Evolutionary conservation across 139 green algal genomes (phyloP), one percentile per base, ranked within the genome.

Genomic region (Volvox reticuliferus): DNA sequence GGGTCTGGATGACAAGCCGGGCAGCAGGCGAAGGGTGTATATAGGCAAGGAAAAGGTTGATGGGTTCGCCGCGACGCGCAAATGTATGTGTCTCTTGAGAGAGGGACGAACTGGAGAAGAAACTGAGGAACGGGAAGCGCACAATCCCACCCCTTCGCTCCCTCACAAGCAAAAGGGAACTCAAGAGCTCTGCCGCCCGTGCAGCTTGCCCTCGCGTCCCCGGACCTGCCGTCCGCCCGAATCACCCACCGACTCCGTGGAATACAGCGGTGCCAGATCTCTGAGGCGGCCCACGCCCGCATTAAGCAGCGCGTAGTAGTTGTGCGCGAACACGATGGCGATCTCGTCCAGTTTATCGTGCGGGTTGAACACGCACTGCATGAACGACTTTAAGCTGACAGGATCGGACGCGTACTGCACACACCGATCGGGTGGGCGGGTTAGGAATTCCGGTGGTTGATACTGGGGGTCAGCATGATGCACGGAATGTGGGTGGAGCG

Each of bases 281-380:
- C 33, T 35, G 37, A 95, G 76, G n/a, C 83, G 68, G 24, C 85
- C 69, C 61, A 62, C 14, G 19, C 92, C 94, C 28, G 90, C 86
- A 21, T 93, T 94, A 50, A 96, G 80, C 84, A 94, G 69, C n/a
- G 86, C 91, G 90, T 96, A 97, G 92, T 95, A 97, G 69, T 95
- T 96, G 82, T 78, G 94, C 20, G 93, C 93, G 89, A 97, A 97
- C 65, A 95, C 89, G 26, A 95, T 82, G 26, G 93, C 92, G 77
- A 97, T 94, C 88, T 97, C 95, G 65, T 97, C 95, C 82, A 97
- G 92, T 93, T 94, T 95, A 86, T 65, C 63, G 30, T 90, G 76
- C 44, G 86, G 87, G 87, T 94, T 81, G 68, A 91, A 91, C 3
- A 21, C 36, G 91, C 91, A 91, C 77, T 91, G 84, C 90, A 91